Base-by-base conservation (phyloP, 306 rosid species). In the Ammopiptanthus mongolicus region DNA sequence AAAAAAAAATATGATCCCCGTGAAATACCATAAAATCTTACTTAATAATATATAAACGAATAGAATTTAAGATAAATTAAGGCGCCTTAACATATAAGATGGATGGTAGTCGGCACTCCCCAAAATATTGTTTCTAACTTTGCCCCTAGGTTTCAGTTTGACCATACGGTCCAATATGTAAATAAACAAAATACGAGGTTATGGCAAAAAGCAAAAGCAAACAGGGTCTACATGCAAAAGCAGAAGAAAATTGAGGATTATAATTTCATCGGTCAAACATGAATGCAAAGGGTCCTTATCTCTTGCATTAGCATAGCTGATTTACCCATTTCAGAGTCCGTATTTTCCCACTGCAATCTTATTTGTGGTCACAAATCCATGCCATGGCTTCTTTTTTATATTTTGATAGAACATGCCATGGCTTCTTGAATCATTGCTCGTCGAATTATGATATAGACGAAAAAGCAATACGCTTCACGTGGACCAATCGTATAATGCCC, bases 401-500 rank as follows among this genome's bases (percentile, higher is more conserved):
- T n/a, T n/a, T n/a, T n/a, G n/a, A n/a, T n/a, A n/a, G n/a, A n/a
- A n/a, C 67, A 76, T 39, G 63, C 41, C 63, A 34, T 23, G 53
- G 13, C 33, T 78, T 23, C 17, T 46, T 63, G 69, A 69, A 36
- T 44, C 14, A 55, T 59, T 44, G 13, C 41, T 8, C 23, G 69
- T 47, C 62, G 63, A 56, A 64, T 48, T 15, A 76, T 71, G 77
- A 76, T 61, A 58, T 18, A 41, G 69, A 57, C 42, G 66, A 41
- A 42, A 48, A 76, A 31, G 33, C 55, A 47, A 28, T 17, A 34
- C 22, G 15, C 14, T 28, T 33, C 48, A 44, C 65, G 79, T 84
- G 87, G 87, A 76, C 87, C 84, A 80, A 80, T 80, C 17, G 46
- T 52, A 12, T 5, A 1, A 1, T 72, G 87, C 84, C 87, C 28